Percentiles rank a stretch among this genome's conserved stretches.
Evolutionary conservation across 2,329 filamentous ascomycete species (phyloP).

Genomic region (Stagonosporopsis tanaceti): DNA sequence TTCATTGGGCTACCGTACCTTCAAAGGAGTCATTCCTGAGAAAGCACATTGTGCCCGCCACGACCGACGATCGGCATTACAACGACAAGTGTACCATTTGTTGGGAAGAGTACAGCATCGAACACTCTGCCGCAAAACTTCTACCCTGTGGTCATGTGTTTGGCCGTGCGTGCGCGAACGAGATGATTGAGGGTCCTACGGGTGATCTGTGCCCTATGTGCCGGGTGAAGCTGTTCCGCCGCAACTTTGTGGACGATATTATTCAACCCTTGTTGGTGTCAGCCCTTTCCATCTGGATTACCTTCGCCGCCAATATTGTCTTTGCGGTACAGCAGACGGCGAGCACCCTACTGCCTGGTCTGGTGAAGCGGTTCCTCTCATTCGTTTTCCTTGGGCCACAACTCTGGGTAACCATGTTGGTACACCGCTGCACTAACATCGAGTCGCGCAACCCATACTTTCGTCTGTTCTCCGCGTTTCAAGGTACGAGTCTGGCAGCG

Average conservation of each 20-base stretch:
- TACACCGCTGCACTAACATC: neutral
- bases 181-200: slow-evolving; percentile 8
- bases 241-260: neutral
- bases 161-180: slow-evolving; percentile 16
- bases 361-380: neutral
- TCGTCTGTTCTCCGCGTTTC: neutral
- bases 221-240: slow-evolving; percentile 10
- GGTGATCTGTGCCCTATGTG: slow-evolving; percentile 24
- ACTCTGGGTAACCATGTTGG: neutral
- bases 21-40: slow-evolving; percentile 17
- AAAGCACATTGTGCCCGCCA: slow-evolving; percentile 19
- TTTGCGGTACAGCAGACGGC: neutral
- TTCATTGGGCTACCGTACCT: neutral
- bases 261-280: neutral
- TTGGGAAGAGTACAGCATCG: slow-evolving; percentile 22
- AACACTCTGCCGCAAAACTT: slow-evolving; percentile 21
- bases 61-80: slow-evolving; percentile 21
- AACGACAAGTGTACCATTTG: slow-evolving; percentile 25
- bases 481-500: neutral
- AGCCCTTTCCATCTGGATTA: neutral
- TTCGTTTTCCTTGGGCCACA: neutral
- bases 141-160: slow-evolving; percentile 29
- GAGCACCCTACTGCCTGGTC: neutral
- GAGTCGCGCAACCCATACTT: neutral
- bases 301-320: neutral